Evolutionary conservation across 495 filamentous ascomycete genomes (phyloP).

Genomic region (Penicillium soppii): DNA sequence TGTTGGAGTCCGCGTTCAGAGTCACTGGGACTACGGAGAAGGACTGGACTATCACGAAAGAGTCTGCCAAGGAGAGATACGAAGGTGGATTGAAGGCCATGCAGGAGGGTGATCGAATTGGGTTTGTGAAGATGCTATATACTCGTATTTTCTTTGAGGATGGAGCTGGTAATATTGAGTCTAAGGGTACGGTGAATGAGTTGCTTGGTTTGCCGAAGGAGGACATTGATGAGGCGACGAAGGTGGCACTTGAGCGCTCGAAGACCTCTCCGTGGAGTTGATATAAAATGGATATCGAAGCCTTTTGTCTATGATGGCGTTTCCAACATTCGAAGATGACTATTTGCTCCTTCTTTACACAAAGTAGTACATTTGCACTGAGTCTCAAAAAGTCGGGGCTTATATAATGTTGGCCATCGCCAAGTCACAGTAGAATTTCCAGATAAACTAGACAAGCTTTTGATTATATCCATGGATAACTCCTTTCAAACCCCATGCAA

Average conservation of each 20-base stretch:
- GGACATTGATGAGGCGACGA: constrained; percentile 57
- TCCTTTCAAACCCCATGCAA: constrained; percentile 33
- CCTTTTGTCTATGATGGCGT: background rate
- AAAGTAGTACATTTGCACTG: no score
- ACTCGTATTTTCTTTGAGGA: constrained; percentile 50
- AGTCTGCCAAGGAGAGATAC: constrained; percentile 42
- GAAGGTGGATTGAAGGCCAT: constrained; percentile 37
- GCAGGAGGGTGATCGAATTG: constrained; percentile 36
- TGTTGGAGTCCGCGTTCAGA: constrained; percentile 50
- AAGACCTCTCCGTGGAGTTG: background rate
- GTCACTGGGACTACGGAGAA: constrained; percentile 50
- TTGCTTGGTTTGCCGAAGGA: constrained; percentile 56
- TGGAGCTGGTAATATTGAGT: constrained; percentile 40
- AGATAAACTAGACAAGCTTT: constrained; percentile 22
- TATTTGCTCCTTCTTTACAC: no score
- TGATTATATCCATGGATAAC: constrained; percentile 17
- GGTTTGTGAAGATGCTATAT: constrained; percentile 45
- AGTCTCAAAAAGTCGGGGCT: no score
- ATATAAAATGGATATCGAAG: background rate
- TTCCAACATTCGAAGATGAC: background rate
- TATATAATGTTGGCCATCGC: background rate
- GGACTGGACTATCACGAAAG: constrained; percentile 57
- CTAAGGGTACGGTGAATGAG: constrained; percentile 43
- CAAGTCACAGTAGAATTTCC: background rate
- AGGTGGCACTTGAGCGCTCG: constrained; percentile 8